These are phyloP conservation scores for Daedaleopsis sinensis DNA, from an alignment of 768 basidiomycete species.

Conservation along the genomic window DNA sequence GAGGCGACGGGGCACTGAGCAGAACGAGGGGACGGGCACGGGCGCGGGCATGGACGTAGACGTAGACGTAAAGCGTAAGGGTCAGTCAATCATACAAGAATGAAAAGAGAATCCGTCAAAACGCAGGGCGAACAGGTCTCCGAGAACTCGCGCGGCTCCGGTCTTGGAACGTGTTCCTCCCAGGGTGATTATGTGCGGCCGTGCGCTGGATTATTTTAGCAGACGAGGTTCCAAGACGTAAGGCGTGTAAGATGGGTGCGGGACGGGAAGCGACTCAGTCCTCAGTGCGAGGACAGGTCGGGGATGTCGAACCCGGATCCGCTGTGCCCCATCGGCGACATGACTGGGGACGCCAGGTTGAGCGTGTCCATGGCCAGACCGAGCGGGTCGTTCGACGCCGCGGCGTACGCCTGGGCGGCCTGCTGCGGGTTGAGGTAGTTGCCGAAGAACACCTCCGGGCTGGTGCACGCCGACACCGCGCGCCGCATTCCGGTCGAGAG, in stretches of 20 bases:
- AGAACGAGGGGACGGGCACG: not conserved
- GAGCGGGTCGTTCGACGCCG: conserved; percentile 37
- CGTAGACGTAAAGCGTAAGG: not conserved
- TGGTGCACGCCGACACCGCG: conserved; percentile 93
- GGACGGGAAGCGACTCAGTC: not conserved
- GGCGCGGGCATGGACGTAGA: not conserved
- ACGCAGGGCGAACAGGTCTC: not conserved
- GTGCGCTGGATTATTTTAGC: not conserved
- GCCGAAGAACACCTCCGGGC: conserved; percentile 88
- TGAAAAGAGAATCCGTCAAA: not conserved
- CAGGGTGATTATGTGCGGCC: not conserved
- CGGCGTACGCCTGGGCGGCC: conserved; percentile 35
- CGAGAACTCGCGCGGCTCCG: not conserved
- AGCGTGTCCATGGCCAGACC: conserved; percentile 43
- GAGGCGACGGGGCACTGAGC: too few species aligned
- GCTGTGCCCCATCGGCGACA: conserved; percentile 9
- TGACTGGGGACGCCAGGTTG: conserved; percentile 24
- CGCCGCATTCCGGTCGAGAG: conserved; percentile 93
- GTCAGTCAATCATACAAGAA: not conserved
- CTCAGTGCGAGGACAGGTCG: not conserved
- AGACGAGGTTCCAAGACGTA: not conserved
- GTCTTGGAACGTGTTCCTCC: not conserved
- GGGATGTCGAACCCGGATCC: not conserved
- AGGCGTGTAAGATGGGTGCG: not conserved
- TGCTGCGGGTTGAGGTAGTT: conserved; percentile 37